Conservation (phyloP, 108 stramenopile species). For the Fistulifera pelliculosa region DNA sequence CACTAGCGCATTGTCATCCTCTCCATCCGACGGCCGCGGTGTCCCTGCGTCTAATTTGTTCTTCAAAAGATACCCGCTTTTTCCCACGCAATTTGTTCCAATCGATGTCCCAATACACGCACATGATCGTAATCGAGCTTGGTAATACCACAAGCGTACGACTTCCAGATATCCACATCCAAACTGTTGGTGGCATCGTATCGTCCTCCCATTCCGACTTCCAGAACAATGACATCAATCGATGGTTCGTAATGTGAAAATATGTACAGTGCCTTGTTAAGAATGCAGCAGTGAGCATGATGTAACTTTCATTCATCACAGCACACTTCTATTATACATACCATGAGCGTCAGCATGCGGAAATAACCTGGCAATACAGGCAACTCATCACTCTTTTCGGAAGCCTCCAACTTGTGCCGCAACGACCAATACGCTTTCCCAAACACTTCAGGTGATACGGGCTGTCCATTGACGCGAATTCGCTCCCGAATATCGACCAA, state of each 20-base stretch:
- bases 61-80: constrained; percentile 82
- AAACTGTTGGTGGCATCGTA: constrained; percentile 92
- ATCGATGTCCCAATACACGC: constrained; percentile 73
- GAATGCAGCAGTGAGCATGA: too few relatives aligned
- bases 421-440: constrained; percentile 63
- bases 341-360: constrained; percentile 83
- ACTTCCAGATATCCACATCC: constrained; percentile 20
- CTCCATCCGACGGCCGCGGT: background rate
- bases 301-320: too few relatives aligned
- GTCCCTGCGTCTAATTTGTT: constrained; percentile 24
- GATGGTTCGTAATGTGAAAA: constrained; percentile 31
- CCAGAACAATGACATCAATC: constrained; percentile 78
- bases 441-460: constrained; percentile 56
- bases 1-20: constrained; percentile 4
- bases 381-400: constrained; percentile 15
- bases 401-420: constrained; percentile 27
- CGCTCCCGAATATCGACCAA: constrained; percentile 79
- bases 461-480: constrained; percentile 73
- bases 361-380: constrained; percentile 80
- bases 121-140: constrained; percentile 76
- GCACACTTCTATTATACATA: too few relatives aligned
- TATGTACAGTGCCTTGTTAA: constrained; percentile 33
- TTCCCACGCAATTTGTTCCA: constrained; percentile 90
- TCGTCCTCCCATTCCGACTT: constrained; percentile 93
- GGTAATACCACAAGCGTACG: constrained; percentile 23